phyloP scores from a whole-genome alignment of 345 rosid genomes.

The Punica granatum region DNA sequence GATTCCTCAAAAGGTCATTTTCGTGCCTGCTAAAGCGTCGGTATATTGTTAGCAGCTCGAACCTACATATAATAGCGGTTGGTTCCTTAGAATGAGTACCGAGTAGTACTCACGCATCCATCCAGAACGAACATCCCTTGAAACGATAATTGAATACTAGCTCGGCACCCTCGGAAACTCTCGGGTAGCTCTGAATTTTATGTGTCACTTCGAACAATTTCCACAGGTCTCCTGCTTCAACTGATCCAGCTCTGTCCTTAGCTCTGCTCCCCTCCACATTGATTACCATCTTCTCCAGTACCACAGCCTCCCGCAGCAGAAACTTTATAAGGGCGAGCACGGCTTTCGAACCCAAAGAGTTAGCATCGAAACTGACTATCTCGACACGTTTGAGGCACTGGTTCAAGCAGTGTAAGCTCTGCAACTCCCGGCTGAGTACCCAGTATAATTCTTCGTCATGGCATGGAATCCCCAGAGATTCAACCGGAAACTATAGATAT shows the following conservation, averaged over 20 bases:
- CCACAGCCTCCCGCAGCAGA: conserved; percentile 1
- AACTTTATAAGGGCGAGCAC: conserved; percentile 5
- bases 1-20: too few relatives aligned
- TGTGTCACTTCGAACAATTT: not conserved
- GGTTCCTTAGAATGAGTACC: not conserved
- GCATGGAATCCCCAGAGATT: not conserved
- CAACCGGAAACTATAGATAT: not conserved
- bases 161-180: not conserved
- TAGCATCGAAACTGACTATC: not conserved
- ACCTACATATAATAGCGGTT: not conserved
- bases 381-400: not conserved
- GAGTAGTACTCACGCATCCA: not conserved
- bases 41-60: not conserved
- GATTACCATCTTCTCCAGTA: conserved; percentile 7
- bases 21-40: not conserved
- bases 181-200: conserved; percentile 1
- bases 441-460: not conserved
- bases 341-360: not conserved
- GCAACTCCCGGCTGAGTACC: not conserved
- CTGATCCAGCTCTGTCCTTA: not conserved
- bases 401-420: not conserved
- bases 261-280: not conserved
- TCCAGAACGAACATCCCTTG: not conserved
- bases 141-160: conserved; percentile 1
- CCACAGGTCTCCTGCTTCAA: not conserved